These are phyloP conservation scores for Colletotrichum sp. DNA, from an alignment of 2,329 filamentous ascomycete genomes.

Conservation along the genomic window DNA sequence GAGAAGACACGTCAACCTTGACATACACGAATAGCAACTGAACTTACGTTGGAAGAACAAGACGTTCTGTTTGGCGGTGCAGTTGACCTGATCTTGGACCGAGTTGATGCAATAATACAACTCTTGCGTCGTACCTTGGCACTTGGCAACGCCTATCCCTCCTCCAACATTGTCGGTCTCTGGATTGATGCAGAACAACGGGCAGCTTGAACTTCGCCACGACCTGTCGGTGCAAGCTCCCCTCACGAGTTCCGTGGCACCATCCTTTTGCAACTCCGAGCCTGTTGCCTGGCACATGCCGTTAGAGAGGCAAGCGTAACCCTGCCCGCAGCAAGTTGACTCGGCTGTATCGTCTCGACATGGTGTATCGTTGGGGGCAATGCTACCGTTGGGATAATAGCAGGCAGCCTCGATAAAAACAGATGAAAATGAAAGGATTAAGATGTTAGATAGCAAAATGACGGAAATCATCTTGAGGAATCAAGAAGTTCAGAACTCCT, in stretches of 20 bases:
- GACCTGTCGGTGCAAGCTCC: conserved; percentile 37
- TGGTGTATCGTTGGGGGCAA: conserved; percentile 32
- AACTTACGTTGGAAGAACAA: conserved; percentile 22
- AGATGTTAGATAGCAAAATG: rapidly evolving
- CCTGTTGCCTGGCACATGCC: conserved; percentile 35
- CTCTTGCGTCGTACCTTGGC: neutral
- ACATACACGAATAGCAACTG: rapidly evolving
- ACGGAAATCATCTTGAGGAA: neutral
- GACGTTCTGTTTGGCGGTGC: conserved; percentile 10
- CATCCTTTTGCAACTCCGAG: conserved; percentile 23
- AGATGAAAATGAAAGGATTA: neutral
- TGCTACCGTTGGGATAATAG: conserved; percentile 34
- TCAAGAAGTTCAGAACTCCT: neutral
- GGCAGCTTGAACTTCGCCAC: conserved; percentile 35
- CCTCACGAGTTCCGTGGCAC: conserved; percentile 30
- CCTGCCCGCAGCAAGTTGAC: conserved; percentile 38
- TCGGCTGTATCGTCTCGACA: conserved; percentile 30
- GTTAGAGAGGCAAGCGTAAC: conserved; percentile 39
- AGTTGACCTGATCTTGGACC: neutral
- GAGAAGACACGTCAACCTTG: neutral
- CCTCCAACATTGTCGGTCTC: conserved; percentile 21
- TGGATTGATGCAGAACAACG: conserved; percentile 35
- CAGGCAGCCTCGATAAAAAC: conserved; percentile 10
- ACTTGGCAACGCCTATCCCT: conserved; percentile 26
- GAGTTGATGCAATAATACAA: conserved; percentile 30